phyloP scores from a whole-genome alignment of 2,329 filamentous ascomycete species.

The Fusarium sororula region DNA sequence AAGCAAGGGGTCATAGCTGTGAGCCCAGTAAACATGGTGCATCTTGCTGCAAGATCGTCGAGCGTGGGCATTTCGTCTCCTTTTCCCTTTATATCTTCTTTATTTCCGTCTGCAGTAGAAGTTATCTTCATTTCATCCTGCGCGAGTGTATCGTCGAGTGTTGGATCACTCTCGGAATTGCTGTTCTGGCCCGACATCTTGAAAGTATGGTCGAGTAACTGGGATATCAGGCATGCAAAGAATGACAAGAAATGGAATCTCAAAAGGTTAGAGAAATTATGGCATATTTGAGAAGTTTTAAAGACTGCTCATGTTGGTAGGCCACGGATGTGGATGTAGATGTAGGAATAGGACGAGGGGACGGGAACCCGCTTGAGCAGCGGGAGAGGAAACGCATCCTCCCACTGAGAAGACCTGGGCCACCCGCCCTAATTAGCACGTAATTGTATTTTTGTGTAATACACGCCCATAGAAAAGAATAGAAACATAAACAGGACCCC shows the following conservation, averaged over 20 bases:
- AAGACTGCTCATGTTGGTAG: not conserved
- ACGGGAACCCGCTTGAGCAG: not conserved
- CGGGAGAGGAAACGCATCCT: not conserved
- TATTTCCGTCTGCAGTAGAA: not conserved
- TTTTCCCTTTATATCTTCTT: not conserved
- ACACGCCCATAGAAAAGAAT: not conserved
- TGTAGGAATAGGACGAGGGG: not conserved
- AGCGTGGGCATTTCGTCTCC: not conserved
- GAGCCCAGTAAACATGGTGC: not conserved
- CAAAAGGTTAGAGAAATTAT: not conserved
- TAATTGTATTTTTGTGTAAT: not conserved
- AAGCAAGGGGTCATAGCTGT: conserved; percentile 16
- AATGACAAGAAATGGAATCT: not conserved
- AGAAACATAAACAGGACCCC: not conserved
- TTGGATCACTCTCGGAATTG: not conserved
- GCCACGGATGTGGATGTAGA: not conserved
- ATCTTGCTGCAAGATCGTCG: not conserved
- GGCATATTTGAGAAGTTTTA: not conserved
- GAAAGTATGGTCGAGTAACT: not conserved
- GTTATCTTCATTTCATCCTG: not conserved
- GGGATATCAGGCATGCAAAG: not conserved
- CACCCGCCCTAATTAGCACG: not conserved
- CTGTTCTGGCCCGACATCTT: not conserved
- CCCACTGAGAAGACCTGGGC: not conserved
- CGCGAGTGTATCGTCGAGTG: not conserved